Evolutionary conservation across 108 stramenopile genomes (phyloP).

Genomic region (Stephanodiscus minutulus): DNA sequence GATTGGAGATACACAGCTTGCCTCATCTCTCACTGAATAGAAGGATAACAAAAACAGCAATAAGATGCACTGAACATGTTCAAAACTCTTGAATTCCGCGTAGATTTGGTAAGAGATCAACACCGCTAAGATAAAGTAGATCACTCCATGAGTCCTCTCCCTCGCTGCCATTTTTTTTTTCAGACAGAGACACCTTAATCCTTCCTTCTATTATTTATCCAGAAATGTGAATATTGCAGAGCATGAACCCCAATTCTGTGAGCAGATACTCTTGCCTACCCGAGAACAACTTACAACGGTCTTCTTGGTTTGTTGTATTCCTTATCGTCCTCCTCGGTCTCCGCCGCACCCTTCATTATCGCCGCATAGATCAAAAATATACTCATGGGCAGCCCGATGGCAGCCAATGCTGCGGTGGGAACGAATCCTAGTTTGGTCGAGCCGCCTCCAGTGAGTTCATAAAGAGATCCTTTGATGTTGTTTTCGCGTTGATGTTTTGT

Average conservation of each 20-base stretch:
- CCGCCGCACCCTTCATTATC: slow-evolving; percentile 72
- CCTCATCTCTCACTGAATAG: too few species aligned
- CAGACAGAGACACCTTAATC: neutral
- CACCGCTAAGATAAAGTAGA: too few species aligned
- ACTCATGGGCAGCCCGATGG: slow-evolving; percentile 57
- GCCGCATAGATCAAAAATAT: slow-evolving; percentile 79
- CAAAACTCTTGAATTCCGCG: too few species aligned
- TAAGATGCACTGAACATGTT: too few species aligned
- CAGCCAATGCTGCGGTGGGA: slow-evolving; percentile 56
- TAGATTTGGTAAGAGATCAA: too few species aligned
- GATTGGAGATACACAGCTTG: too few species aligned
- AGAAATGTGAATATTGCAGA: too few species aligned
- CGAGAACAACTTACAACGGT: neutral
- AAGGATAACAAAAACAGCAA: too few species aligned
- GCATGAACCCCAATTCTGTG: too few species aligned
- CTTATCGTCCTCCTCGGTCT: slow-evolving; percentile 84
- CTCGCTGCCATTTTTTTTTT: neutral
- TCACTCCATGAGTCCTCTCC: neutral
- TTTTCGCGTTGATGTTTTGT: neutral
- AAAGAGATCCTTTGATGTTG: slow-evolving; percentile 54
- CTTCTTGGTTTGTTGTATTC: slow-evolving; percentile 23
- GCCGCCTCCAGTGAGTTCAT: slow-evolving; percentile 61
- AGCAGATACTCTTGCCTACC: too few species aligned
- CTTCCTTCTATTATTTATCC: neutral
- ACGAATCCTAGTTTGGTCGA: slow-evolving; percentile 54